phyloP scores from a whole-genome alignment of 768 basidiomycete species.

The Psilocybe cyanescens region DNA sequence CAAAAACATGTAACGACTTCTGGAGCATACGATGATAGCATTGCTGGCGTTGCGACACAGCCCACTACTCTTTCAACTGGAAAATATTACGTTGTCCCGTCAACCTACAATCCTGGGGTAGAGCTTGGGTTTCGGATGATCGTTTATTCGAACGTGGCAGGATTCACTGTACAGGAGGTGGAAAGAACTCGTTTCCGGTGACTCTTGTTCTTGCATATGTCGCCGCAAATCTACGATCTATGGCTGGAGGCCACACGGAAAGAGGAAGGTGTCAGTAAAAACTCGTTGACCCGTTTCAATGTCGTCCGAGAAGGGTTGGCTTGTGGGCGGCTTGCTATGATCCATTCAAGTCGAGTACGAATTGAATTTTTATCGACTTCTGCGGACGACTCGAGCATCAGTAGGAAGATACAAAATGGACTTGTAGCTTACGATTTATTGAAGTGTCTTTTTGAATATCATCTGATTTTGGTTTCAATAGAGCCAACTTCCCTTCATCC shows the following conservation, averaged over 20 bases:
- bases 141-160: conserved; percentile 52
- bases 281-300: conserved; percentile 49
- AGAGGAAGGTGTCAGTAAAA: conserved; percentile 24
- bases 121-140: conserved; percentile 61
- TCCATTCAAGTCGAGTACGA: conserved; percentile 81
- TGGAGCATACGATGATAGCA: conserved; percentile 77
- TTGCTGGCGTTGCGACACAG: conserved; percentile 72
- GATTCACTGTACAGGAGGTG: conserved; percentile 24
- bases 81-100: conserved; percentile 74
- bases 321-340: conserved; percentile 72
- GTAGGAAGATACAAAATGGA: not conserved
- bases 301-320: conserved; percentile 87
- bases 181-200: not conserved
- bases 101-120: conserved; percentile 68
- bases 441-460: not conserved
- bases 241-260: conserved; percentile 10
- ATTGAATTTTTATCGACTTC: conserved; percentile 59
- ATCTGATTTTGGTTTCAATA: not conserved
- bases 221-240: not conserved
- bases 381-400: not conserved
- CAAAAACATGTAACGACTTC: conserved; percentile 61
- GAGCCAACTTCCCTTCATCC: conserved; percentile 44
- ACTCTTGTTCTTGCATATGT: no score
- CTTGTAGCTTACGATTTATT: not conserved
- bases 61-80: conserved; percentile 56